Evolutionary conservation across 2,329 filamentous ascomycete species (phyloP), one percentile per base, ranked within the genome.

Genomic region (Claviceps sp.): DNA sequence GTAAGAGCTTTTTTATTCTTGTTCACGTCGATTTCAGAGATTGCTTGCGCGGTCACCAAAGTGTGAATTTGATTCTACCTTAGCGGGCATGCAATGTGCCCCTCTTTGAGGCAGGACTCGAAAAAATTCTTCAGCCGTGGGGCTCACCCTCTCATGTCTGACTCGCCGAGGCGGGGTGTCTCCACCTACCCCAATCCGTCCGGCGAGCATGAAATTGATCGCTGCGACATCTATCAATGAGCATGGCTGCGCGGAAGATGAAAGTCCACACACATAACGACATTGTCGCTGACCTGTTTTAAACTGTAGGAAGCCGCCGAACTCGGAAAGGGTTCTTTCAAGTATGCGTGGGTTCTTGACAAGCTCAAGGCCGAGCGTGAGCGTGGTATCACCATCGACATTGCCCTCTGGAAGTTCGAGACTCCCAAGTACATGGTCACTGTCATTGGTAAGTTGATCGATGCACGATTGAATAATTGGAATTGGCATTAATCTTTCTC

Each of bases 381-480:
- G 84, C 93, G 93, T 89, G 93, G 93, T 95, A 98, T 98, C 88
- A 98, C 93, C 78, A 84, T 98, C 72, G 93, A 97, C 77, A 97
- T 97, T 73, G 93, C 93, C 67, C 90, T 97, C 76, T 97, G 93
- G 93, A 97, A 97, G 87, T 97, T 97, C 84, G 89, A 97, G 82
- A 97, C 93, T 68, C 84, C 86, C 70, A 94, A 86, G 79, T 96
- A 95, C 83, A 86, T 88, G 73, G 89, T 96, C 77, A 96, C 91
- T 69, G 90, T 96, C 81, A 96, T 94, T 77, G 86, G 85, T 88
- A 82, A 52, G 49, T 44, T 37, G 13, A 6, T 18, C n/a, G 18
- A 26, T 18, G 6, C 11, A 26, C 1, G 9, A 18, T 22, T 7
- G 24, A 34, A 13, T 24, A 4, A 9, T 16, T 5, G 0, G 5